Evolutionary conservation across 164 flowering plant species (phyloP).

Genomic region (Nymphaea colorata): DNA sequence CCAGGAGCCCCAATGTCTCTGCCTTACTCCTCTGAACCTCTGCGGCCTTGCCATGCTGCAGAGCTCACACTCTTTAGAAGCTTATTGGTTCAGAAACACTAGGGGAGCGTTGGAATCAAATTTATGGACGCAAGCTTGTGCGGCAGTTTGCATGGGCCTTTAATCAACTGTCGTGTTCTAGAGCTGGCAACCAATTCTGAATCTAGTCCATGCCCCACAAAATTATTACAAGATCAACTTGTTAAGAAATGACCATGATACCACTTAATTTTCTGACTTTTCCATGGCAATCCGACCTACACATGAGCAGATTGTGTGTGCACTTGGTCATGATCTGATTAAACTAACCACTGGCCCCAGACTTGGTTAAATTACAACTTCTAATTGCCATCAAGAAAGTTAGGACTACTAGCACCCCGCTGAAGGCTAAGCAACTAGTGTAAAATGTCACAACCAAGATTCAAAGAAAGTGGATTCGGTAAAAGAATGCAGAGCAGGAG

Average conservation of each 20-base stretch:
- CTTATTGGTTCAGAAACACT: neutral
- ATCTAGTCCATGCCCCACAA: neutral
- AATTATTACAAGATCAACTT: neutral
- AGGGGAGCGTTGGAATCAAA: neutral
- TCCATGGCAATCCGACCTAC: neutral
- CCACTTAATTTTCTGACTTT: neutral
- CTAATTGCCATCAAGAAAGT: too few relatives aligned
- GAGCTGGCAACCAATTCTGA: neutral
- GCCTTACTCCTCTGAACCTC: constrained; percentile 86
- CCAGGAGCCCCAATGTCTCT: constrained; percentile 93
- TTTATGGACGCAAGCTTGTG: neutral
- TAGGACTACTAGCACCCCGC: too few relatives aligned
- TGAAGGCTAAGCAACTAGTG: too few relatives aligned
- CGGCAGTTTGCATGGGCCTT: neutral
- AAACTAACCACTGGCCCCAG: too few relatives aligned
- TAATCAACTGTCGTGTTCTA: neutral
- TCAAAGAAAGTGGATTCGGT: too few relatives aligned
- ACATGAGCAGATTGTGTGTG: too few relatives aligned
- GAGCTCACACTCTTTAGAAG: neutral
- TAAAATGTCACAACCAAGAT: too few relatives aligned
- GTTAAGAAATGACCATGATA: neutral
- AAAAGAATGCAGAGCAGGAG: too few relatives aligned
- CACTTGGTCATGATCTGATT: too few relatives aligned
- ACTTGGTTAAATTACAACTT: too few relatives aligned
- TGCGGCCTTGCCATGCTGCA: constrained; percentile 49